These are phyloP conservation scores for Pouteria glomerata DNA, from an alignment of 148 eudicot species.

Conservation along the genomic window DNA sequence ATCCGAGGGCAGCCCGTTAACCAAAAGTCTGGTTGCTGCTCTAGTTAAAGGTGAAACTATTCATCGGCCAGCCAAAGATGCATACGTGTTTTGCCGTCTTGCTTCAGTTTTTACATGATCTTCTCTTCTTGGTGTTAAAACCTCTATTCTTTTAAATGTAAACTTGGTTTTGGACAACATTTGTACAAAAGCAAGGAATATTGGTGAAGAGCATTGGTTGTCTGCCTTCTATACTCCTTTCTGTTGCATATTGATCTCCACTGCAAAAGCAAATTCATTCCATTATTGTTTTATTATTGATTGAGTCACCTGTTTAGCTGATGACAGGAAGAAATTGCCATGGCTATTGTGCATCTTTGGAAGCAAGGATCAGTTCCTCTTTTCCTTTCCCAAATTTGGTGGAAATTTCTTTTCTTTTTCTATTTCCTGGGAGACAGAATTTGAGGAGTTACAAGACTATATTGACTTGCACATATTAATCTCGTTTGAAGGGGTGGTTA, in stretches of 20 bases:
- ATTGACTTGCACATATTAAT: too few relatives aligned
- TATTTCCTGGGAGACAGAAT: too few relatives aligned
- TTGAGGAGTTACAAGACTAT: too few relatives aligned
- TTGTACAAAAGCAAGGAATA: constrained; percentile 13
- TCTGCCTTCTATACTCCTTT: neutral
- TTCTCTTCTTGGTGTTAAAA: neutral
- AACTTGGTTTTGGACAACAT: constrained; percentile 3
- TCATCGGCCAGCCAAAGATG: too few relatives aligned
- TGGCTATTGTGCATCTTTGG: neutral
- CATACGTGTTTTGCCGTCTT: too few relatives aligned
- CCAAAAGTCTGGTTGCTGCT: constrained; percentile 67
- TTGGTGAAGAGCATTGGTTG: constrained; percentile 7
- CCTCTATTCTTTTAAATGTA: constrained; percentile 6
- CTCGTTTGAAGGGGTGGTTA: too few relatives aligned
- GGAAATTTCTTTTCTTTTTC: neutral
- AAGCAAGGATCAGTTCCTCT: neutral
- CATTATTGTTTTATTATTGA: neutral
- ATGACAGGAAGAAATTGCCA: neutral
- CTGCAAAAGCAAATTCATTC: neutral
- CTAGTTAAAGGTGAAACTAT: constrained; percentile 21
- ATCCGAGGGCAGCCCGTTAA: constrained; percentile 66
- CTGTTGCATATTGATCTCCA: neutral
- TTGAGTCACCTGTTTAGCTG: neutral
- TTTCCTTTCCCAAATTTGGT: neutral
- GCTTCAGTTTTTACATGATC: too few relatives aligned